A percentile compares a stretch with the other conserved stretches of the same genome.
Conservation (phyloP, 352 stramenopile species). For the Peronospora farinosa region DNA sequence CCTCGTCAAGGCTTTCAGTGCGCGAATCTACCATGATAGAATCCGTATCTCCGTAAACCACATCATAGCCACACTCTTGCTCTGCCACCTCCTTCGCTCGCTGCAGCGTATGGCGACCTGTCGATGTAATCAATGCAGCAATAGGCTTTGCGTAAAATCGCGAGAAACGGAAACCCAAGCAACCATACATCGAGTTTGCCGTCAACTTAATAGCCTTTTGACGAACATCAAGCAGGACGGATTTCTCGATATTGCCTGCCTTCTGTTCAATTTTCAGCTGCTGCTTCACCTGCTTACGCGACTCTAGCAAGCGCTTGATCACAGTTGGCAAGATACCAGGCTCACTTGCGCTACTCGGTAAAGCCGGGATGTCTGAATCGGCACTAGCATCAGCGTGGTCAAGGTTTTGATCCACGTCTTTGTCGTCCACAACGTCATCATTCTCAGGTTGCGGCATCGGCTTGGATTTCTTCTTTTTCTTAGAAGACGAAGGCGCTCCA, state of each 20-base stretch:
- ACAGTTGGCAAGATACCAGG: constrained; percentile 93
- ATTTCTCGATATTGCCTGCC: constrained; percentile 74
- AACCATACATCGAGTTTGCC: constrained; percentile 99
- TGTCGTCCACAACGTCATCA: constrained; percentile 70
- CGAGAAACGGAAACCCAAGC: constrained; percentile 97
- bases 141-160: constrained; percentile 99
- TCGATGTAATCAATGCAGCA: constrained; percentile 97
- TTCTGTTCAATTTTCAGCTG: constrained; percentile 93
- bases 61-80: constrained; percentile 95
- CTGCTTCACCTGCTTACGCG: constrained; percentile 96
- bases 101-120: constrained; percentile 97
- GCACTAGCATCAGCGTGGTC: constrained; percentile 48
- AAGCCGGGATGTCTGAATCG: constrained; percentile 84
- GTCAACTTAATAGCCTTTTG: constrained; percentile 99
- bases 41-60: constrained; percentile 99
- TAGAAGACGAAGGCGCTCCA: constrained; percentile 25
- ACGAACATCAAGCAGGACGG: constrained; percentile 94
- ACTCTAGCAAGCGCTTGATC: constrained; percentile 96
- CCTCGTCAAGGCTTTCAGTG: constrained; percentile 90
- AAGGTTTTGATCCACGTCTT: constrained; percentile 68
- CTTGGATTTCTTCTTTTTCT: constrained; percentile 57
- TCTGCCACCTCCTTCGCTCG: constrained; percentile 96
- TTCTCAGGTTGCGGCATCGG: constrained; percentile 46
- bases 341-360: constrained; percentile 61
- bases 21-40: constrained; percentile 98